Evolutionary conservation across 371 early-diverging fungal genomes (phyloP).

Genomic region (Mortierella polycephala): DNA sequence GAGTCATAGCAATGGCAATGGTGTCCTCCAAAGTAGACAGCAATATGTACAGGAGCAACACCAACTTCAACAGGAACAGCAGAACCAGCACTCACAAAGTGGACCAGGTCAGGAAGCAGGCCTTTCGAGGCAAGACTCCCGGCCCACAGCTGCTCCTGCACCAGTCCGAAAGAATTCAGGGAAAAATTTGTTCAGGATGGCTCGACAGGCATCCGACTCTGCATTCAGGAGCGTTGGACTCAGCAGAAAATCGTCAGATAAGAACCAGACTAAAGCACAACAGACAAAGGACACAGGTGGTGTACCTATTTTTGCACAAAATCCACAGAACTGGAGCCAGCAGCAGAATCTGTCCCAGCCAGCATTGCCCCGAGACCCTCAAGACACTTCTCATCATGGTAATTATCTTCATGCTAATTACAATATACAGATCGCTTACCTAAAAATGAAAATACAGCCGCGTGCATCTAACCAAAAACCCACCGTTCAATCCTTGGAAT

Average conservation of each 20-base stretch:
- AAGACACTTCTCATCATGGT: slow-evolving; percentile 1
- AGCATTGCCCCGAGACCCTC: slow-evolving; percentile 4
- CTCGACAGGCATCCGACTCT: slow-evolving; percentile 43
- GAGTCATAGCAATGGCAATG: slow-evolving; percentile 19
- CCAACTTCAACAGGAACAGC: slow-evolving; percentile 7
- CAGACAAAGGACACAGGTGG: slow-evolving; percentile 8
- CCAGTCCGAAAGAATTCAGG: slow-evolving; percentile 42
- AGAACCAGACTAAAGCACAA: slow-evolving; percentile 4
- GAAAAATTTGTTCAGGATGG: slow-evolving; percentile 28
- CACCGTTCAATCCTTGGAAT: not conserved
- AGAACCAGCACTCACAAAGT: not conserved
- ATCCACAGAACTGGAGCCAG: slow-evolving; percentile 13
- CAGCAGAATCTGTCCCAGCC: slow-evolving; percentile 13
- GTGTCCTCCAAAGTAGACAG: slow-evolving; percentile 8
- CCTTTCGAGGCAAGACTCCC: no score
- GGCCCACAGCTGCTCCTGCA: no score
- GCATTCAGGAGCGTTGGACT: slow-evolving; percentile 42
- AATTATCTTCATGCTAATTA: not conserved
- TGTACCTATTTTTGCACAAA: slow-evolving; percentile 6
- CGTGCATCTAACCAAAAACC: not conserved
- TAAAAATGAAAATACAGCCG: not conserved
- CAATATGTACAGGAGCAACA: slow-evolving; percentile 16
- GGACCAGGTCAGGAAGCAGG: not conserved
- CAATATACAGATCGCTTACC: not conserved
- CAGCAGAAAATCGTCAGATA: slow-evolving; percentile 32